phyloP scores from a whole-genome alignment of 2,329 filamentous ascomycete genomes.

The Drechslera avenae region DNA sequence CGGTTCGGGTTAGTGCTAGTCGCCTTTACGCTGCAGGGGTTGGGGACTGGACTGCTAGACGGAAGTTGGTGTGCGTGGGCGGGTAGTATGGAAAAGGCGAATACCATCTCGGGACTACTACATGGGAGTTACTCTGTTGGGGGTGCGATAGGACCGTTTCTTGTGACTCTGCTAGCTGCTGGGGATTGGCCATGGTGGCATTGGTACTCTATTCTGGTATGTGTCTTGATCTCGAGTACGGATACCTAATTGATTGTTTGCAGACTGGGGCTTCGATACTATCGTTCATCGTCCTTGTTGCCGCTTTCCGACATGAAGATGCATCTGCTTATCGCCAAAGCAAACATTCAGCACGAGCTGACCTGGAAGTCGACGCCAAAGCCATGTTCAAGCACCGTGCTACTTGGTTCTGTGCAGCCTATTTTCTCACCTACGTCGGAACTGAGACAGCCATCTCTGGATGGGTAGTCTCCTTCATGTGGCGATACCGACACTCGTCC shows the following conservation, averaged over 20 bases:
- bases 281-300: constrained; percentile 32
- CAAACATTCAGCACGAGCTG: constrained; percentile 19
- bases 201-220: constrained; percentile 51
- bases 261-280: constrained; percentile 12
- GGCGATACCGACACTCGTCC: constrained; percentile 46
- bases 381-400: constrained; percentile 43
- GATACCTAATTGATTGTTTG: neutral
- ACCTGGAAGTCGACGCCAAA: constrained; percentile 10
- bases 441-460: constrained; percentile 54
- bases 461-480: constrained; percentile 56
- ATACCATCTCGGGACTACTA: constrained; percentile 49
- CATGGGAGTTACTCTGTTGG: constrained; percentile 51
- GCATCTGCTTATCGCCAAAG: constrained; percentile 38
- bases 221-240: constrained; percentile 5
- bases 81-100: constrained; percentile 48
- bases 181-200: constrained; percentile 42
- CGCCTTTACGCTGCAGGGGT: constrained; percentile 39
- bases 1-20: constrained; percentile 43
- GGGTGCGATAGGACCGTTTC: constrained; percentile 47
- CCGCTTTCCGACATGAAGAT: constrained; percentile 49
- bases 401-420: constrained; percentile 51
- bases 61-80: constrained; percentile 56
- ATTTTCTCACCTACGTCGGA: constrained; percentile 54
- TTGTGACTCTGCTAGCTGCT: constrained; percentile 40
- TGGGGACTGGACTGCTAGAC: constrained; percentile 52